Evolutionary conservation across 2,329 filamentous ascomycete species (phyloP).

Genomic region (Hypoxylon sp.): DNA sequence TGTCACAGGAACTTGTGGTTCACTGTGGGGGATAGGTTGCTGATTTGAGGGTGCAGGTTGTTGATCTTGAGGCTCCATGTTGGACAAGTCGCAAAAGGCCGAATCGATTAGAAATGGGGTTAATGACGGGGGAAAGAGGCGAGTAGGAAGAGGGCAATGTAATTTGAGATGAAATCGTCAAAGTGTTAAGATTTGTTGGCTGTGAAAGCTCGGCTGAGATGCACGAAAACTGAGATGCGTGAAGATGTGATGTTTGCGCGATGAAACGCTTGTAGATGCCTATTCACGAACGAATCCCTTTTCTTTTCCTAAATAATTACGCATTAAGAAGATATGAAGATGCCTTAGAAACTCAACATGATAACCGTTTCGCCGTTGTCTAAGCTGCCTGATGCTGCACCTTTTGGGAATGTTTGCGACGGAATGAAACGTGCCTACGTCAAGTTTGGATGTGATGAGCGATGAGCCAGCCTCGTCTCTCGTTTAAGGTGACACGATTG

Average conservation of each 20-base stretch:
- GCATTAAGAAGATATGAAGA: conserved; percentile 4
- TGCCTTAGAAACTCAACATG: conserved; percentile 9
- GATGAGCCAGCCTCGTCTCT: conserved; percentile 36
- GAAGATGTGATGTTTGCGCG: conserved; percentile 24
- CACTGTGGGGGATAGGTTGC: conserved; percentile 16
- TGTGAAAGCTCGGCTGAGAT: conserved; percentile 3
- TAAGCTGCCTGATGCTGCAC: conserved; percentile 14
- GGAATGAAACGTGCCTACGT: conserved; percentile 24
- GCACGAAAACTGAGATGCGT: conserved; percentile 14
- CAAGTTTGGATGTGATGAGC: conserved; percentile 26
- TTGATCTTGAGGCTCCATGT: conserved; percentile 43
- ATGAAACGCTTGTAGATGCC: conserved; percentile 12
- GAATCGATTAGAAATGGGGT: background rate
- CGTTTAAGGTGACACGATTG: conserved; percentile 35
- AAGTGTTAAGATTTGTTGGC: background rate
- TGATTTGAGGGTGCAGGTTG: conserved; percentile 26
- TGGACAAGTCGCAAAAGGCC: background rate
- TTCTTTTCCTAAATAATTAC: background rate
- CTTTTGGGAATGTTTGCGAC: conserved; percentile 22
- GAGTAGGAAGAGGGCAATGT: background rate
- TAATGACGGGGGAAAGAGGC: conserved; percentile 1
- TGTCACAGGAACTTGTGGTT: conserved; percentile 23
- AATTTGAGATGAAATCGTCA: conserved; percentile 3
- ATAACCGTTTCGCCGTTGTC: conserved; percentile 17
- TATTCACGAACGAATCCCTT: background rate